phyloP scores from a whole-genome alignment of 1,284 basidiomycete species.

The Athelia psychrophila region DNA sequence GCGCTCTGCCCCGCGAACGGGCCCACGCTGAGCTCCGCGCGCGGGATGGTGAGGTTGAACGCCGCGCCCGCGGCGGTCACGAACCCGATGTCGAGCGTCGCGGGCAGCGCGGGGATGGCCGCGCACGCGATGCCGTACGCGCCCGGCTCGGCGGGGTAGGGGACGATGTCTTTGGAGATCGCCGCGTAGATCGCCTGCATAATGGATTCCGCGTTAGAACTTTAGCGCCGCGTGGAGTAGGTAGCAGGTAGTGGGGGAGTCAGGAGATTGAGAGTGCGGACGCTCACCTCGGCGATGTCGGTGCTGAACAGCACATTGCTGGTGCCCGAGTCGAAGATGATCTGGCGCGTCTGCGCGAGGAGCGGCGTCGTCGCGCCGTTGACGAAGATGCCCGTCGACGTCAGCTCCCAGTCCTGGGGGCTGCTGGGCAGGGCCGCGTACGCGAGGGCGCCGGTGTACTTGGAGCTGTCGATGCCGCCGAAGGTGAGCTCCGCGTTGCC shows the following conservation, averaged over 20 bases:
- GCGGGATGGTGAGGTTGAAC: slow-evolving; percentile 57
- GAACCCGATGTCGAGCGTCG: slow-evolving; percentile 49
- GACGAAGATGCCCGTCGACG: slow-evolving; percentile 44
- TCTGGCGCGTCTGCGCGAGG: slow-evolving; percentile 34
- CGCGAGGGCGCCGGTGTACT: slow-evolving; percentile 38
- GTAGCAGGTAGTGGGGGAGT: no score
- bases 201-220: slow-evolving; percentile 20
- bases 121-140: slow-evolving; percentile 53
- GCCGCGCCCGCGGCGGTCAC: slow-evolving; percentile 40
- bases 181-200: slow-evolving; percentile 55
- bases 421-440: slow-evolving; percentile 18
- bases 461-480: slow-evolving; percentile 49
- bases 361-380: slow-evolving; percentile 48
- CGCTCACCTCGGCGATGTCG: slow-evolving; percentile 38
- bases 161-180: slow-evolving; percentile 53
- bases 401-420: slow-evolving; percentile 36
- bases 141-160: slow-evolving; percentile 45
- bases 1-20: slow-evolving; percentile 46
- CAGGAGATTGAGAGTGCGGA: no score
- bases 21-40: slow-evolving; percentile 51
- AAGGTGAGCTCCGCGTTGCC: slow-evolving; percentile 53
- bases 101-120: slow-evolving; percentile 41
- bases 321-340: slow-evolving; percentile 59
- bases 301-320: slow-evolving; percentile 51
- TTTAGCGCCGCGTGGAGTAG: no score